Conservation (phyloP, 768 basidiomycete species). For the Xerocomus potaroensis region DNA sequence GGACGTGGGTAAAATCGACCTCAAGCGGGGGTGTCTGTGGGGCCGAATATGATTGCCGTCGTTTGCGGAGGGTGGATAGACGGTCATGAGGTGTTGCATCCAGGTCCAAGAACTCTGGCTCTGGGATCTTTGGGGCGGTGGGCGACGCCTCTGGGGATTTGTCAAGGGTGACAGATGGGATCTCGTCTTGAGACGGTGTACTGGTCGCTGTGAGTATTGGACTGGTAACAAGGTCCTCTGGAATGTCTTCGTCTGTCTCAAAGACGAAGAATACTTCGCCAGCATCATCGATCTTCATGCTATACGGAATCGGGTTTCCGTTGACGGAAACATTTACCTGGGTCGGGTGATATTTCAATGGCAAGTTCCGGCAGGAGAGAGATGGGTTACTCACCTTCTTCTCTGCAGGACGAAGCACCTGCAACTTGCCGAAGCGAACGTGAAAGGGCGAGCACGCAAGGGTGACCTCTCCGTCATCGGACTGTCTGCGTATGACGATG, state of each 20-base stretch:
- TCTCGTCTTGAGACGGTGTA: slow-evolving; percentile 26
- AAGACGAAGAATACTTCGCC: slow-evolving; percentile 99
- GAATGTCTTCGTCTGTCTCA: slow-evolving; percentile 93
- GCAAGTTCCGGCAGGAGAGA: background rate
- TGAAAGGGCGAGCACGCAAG: slow-evolving; percentile 95
- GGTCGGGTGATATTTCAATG: background rate
- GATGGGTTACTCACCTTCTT: slow-evolving; percentile 61
- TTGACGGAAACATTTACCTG: slow-evolving; percentile 90
- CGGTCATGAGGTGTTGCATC: slow-evolving; percentile 40
- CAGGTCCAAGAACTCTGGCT: slow-evolving; percentile 85
- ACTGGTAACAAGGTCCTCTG: slow-evolving; percentile 89
- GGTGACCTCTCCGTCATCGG: slow-evolving; percentile 57
- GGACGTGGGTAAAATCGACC: slow-evolving; percentile 40
- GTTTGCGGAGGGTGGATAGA: slow-evolving; percentile 17
- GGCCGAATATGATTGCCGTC: slow-evolving; percentile 23
- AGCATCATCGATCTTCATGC: slow-evolving; percentile 98
- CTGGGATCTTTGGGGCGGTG: slow-evolving; percentile 30
- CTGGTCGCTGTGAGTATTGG: slow-evolving; percentile 73
- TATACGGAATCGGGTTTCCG: slow-evolving; percentile 80
- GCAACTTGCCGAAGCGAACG: slow-evolving; percentile 96
- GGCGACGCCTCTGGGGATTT: slow-evolving; percentile 12
- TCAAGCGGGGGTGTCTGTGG: slow-evolving; percentile 35
- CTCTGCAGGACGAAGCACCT: slow-evolving; percentile 88
- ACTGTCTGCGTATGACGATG: slow-evolving; percentile 82
- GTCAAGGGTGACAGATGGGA: slow-evolving; percentile 18